Evolutionary conservation across 2,329 filamentous ascomycete genomes (phyloP).

Genomic region (Elsinoe arachidis): DNA sequence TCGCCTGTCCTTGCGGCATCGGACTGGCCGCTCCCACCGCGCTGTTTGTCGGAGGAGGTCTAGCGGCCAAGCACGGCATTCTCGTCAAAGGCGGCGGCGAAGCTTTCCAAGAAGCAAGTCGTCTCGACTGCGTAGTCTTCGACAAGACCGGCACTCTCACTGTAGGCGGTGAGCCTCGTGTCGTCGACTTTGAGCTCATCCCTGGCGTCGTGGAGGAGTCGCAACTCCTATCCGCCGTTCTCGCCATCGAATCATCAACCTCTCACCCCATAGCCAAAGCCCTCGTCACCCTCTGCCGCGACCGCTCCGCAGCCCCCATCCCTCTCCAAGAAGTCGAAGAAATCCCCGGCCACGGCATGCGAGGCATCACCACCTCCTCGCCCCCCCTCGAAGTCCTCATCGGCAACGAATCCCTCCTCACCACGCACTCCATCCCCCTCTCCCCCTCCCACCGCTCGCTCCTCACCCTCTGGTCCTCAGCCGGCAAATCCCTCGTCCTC

Average conservation of each 20-base stretch:
- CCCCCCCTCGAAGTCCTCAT: constrained; percentile 46
- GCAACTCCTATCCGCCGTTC: constrained; percentile 46
- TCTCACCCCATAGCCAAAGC: constrained; percentile 68
- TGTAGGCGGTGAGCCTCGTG: constrained; percentile 58
- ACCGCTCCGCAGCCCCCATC: constrained; percentile 21
- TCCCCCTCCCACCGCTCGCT: constrained; percentile 17
- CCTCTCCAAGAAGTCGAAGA: constrained; percentile 47
- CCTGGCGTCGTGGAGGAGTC: background rate
- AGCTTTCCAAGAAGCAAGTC: constrained; percentile 76
- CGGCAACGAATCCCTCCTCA: constrained; percentile 65
- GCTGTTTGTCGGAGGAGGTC: constrained; percentile 69
- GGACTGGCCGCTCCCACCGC: constrained; percentile 80
- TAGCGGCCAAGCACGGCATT: constrained; percentile 72
- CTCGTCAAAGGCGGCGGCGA: constrained; percentile 77
- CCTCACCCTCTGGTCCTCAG: constrained; percentile 33
- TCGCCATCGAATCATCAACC: constrained; percentile 60
- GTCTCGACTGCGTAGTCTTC: constrained; percentile 70
- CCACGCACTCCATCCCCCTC: constrained; percentile 28
- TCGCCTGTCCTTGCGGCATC: constrained; percentile 77
- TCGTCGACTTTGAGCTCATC: constrained; percentile 44
- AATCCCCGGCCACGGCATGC: constrained; percentile 62
- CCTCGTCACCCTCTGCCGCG: constrained; percentile 54
- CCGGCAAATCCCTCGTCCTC: constrained; percentile 35
- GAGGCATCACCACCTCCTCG: constrained; percentile 40
- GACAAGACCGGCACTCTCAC: constrained; percentile 86